Base-by-base conservation (phyloP, 768 basidiomycete genomes). In the Panaeolus papilionaceus region DNA sequence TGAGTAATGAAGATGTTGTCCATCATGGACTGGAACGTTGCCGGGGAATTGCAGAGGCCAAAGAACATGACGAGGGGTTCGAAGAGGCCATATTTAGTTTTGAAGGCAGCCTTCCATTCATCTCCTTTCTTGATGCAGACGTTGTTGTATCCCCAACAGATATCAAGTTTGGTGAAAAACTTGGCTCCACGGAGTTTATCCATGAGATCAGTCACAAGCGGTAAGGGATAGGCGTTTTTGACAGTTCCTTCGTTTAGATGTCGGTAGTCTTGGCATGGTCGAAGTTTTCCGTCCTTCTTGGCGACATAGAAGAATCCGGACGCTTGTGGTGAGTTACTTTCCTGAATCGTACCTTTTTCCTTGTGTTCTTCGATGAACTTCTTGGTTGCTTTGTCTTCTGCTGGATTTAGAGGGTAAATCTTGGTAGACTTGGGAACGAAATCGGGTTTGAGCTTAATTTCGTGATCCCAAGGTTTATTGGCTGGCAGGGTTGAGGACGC, bases 1-100 rank as follows among this genome's bases (percentile, higher is more conserved):
- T 79, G 37, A 1, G 78, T 73, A 8, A 67, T 54, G 66, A 77
- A 71, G 44, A 73, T 70, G 51, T 71, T 51, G 64, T 49, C 54
- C 70, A 68, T 77, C 6, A 84, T 74, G 0, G 75, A 39, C 18
- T 85, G 76, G 70, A 81, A 82, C 0, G 77, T 76, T 0, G 78
- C 75, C 0, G 76, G 75, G 4, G 71, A 73, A 63, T 85, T 82
- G 26, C 68, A 72, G 0, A 79, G 38, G 0, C 77, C 75, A 38
- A 79, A 79, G 37, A 78, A 81, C 79, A 83, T 81, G 8, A 83
- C 80, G 2, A 33, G 44, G 3, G 33, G 33, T 33, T 33, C 33
- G 5, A 33, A 33, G 5, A 33, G 33, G 33, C 33, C 33, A 2
- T 33, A 33, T 33, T 33, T 33, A 0, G 33, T 33, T 5, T 3